Percentiles rank a stretch among this genome's conserved stretches.
Conservation (phyloP, 768 basidiomycete genomes). For the Glaciozyma antarctica region DNA sequence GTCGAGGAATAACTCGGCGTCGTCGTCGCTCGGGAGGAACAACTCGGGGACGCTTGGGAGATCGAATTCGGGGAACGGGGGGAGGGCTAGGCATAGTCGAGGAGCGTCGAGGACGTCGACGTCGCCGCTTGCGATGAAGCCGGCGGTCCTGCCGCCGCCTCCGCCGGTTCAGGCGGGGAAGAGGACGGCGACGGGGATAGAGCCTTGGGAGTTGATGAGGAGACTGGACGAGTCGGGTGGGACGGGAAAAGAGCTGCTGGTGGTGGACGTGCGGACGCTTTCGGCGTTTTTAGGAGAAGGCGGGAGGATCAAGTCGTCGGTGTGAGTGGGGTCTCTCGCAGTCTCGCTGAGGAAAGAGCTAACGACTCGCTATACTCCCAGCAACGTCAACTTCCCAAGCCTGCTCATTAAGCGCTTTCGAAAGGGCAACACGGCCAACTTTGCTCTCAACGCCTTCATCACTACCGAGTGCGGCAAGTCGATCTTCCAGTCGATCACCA, state of each 20-base stretch:
- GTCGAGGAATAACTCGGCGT: too few relatives aligned
- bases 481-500: neutral
- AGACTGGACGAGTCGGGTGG: neutral
- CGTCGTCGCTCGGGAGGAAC: too few relatives aligned
- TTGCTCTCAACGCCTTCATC: constrained; percentile 23
- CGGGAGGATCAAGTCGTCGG: neutral
- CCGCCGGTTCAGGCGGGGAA: neutral
- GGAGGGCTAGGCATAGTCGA: too few relatives aligned
- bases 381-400: constrained; percentile 27
- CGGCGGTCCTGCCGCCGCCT: too few relatives aligned
- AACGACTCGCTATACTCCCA: neutral
- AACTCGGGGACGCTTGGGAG: too few relatives aligned
- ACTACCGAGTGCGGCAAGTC: constrained; percentile 20
- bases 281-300: constrained; percentile 1
- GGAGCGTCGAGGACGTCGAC: too few relatives aligned
- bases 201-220: neutral
- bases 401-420: constrained; percentile 31
- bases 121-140: too few relatives aligned
- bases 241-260: neutral
- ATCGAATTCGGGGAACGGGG: too few relatives aligned
- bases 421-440: constrained; percentile 16
- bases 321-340: neutral
- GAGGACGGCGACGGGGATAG: neutral
- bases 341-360: neutral
- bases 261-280: constrained; percentile 6